Evolutionary conservation across 352 stramenopile genomes (phyloP).

Genomic region (Phytophthora nicotianae): DNA sequence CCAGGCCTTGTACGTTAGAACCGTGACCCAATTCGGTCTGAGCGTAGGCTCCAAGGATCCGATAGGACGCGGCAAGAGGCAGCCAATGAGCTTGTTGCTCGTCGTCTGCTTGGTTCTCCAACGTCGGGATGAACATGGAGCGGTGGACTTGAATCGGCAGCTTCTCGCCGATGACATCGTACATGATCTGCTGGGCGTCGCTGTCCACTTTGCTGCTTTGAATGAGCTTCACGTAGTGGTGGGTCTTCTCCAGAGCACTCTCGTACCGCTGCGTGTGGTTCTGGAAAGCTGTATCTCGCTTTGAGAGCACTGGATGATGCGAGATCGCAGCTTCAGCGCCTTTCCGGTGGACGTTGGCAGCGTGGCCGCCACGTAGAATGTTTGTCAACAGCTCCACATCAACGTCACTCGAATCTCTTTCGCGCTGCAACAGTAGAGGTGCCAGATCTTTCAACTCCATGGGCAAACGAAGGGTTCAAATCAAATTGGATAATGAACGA

Average conservation of each 20-base stretch:
- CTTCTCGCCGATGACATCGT: constrained; percentile 11
- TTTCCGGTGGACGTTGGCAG: constrained; percentile 16
- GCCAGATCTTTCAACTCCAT: constrained; percentile 30
- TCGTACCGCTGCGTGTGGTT: constrained; percentile 32
- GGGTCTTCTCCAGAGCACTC: constrained; percentile 21
- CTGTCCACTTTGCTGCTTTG: neutral
- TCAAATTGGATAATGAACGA: neutral
- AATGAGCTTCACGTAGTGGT: constrained; percentile 23
- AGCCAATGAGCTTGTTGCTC: constrained; percentile 25
- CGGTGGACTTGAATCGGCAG: constrained; percentile 18
- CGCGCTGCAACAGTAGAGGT: constrained; percentile 19
- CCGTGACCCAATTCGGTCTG: constrained; percentile 29
- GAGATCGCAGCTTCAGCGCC: constrained; percentile 16
- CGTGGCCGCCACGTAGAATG: constrained; percentile 13
- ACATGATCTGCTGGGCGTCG: constrained; percentile 17
- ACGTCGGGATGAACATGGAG: constrained; percentile 28
- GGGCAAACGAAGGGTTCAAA: neutral
- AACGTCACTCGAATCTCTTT: constrained; percentile 19
- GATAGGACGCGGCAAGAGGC: constrained; percentile 13
- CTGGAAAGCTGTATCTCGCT: constrained; percentile 25
- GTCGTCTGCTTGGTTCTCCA: constrained; percentile 28
- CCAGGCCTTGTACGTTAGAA: constrained; percentile 24
- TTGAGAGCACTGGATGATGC: constrained; percentile 19
- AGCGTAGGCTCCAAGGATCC: constrained; percentile 20
- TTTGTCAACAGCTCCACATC: constrained; percentile 11